A percentile compares a stretch with the other conserved stretches of the same genome.
Evolutionary conservation across 371 early-diverging fungal species (phyloP).

Genomic region (Cladochytrium tenue): DNA sequence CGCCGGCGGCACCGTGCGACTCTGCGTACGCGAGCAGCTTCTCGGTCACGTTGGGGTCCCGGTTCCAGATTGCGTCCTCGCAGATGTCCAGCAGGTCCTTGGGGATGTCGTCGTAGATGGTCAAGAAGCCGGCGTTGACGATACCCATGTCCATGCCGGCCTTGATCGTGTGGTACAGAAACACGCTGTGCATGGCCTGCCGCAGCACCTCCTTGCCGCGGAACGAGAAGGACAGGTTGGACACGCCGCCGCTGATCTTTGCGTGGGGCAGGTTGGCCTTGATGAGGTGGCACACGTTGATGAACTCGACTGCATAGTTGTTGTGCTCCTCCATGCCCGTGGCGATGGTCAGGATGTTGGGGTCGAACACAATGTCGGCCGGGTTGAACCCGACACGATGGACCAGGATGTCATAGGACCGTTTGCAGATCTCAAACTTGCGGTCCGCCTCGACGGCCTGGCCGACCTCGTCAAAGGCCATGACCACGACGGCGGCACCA

Average conservation of each 20-base stretch:
- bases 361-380: slow-evolving; percentile 92
- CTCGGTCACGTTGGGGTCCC: slow-evolving; percentile 86
- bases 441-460: slow-evolving; percentile 83
- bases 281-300: slow-evolving; percentile 73
- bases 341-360: slow-evolving; percentile 92
- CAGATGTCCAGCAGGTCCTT: slow-evolving; percentile 86
- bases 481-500: slow-evolving; percentile 94
- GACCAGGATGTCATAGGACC: slow-evolving; percentile 84
- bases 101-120: slow-evolving; percentile 91
- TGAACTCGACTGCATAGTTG: slow-evolving; percentile 92
- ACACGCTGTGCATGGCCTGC: slow-evolving; percentile 93
- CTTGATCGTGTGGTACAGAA: slow-evolving; percentile 86
- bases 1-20: slow-evolving; percentile 65
- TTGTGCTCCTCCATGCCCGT: slow-evolving; percentile 95
- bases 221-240: slow-evolving; percentile 93
- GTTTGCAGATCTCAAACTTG: slow-evolving; percentile 86
- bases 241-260: slow-evolving; percentile 88
- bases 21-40: slow-evolving; percentile 86
- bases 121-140: slow-evolving; percentile 90
- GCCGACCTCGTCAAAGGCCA: slow-evolving; percentile 94
- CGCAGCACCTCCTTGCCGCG: slow-evolving; percentile 89
- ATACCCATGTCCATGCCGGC: slow-evolving; percentile 96
- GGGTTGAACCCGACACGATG: slow-evolving; percentile 82
- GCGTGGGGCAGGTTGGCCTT: slow-evolving; percentile 80
- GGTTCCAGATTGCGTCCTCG: slow-evolving; percentile 89